A percentile compares a stretch with the other conserved stretches of the same genome.
Conservation (phyloP, 108 stramenopile genomes). For the Cyclotella baltica region DNA sequence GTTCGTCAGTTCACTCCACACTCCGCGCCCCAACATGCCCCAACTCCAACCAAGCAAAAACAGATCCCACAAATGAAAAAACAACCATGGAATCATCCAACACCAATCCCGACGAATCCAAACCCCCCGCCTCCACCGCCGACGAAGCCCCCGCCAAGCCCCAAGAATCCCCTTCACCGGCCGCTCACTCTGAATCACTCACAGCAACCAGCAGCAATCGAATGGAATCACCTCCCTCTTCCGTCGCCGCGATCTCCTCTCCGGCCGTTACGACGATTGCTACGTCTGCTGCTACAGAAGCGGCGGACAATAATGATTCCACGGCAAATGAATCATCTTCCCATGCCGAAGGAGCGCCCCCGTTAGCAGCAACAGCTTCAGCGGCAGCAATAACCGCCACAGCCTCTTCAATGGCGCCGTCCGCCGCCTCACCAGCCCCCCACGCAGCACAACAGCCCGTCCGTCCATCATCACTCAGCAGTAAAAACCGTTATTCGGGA, state of each 20-base stretch:
- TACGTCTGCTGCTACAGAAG: not conserved
- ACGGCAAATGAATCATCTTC: no score
- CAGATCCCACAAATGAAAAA: no score
- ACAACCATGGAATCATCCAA: no score
- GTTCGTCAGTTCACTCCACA: no score
- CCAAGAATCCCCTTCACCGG: no score
- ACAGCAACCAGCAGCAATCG: not conserved
- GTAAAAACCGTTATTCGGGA: not conserved
- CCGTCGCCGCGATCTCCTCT: not conserved
- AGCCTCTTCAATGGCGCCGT: not conserved
- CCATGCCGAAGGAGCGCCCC: no score
- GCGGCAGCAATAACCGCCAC: not conserved
- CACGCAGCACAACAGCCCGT: not conserved
- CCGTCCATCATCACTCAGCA: conserved; percentile 8
- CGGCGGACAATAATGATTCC: no score
- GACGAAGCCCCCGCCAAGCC: no score
- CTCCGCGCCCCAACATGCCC: no score
- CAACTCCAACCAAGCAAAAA: no score
- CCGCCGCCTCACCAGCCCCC: not conserved
- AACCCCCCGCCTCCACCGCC: no score
- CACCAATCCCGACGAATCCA: no score
- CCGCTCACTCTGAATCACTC: not conserved
- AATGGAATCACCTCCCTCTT: not conserved
- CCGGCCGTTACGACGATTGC: not conserved
- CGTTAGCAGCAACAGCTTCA: not conserved